Percentiles rank a stretch among this genome's conserved stretches.
Conservation (phyloP, 345 rosid genomes). For the Hibiscus trionum region DNA sequence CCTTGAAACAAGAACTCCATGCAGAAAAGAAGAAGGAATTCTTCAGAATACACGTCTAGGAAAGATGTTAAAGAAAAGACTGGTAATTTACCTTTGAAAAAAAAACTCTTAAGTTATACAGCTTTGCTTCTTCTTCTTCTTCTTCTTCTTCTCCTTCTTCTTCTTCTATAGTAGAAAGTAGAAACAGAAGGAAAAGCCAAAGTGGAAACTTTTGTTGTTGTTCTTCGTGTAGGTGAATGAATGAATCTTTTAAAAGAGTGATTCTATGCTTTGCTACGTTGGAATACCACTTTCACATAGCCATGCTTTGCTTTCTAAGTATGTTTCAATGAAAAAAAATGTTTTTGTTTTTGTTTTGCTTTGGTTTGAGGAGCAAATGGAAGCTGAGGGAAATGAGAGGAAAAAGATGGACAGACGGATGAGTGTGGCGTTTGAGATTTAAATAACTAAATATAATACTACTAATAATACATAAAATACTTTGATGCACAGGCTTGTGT, state of each 20-base stretch:
- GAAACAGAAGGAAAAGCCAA: background rate
- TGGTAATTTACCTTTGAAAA: background rate
- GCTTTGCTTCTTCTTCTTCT: background rate
- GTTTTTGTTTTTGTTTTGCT: background rate
- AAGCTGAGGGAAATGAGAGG: background rate
- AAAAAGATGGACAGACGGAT: background rate
- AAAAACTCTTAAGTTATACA: background rate
- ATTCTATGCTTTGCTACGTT: conserved; percentile 26
- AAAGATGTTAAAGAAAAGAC: background rate
- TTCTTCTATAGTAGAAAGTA: background rate
- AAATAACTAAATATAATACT: background rate
- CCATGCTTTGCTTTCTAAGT: conserved; percentile 3
- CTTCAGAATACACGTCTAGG: background rate
- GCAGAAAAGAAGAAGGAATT: background rate
- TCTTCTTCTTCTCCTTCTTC: background rate
- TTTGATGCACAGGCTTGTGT: too few relatives aligned
- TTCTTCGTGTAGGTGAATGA: background rate
- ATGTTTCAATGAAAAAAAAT: background rate
- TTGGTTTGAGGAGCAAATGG: background rate
- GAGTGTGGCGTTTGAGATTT: background rate
- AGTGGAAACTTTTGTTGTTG: background rate
- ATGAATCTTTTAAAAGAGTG: background rate
- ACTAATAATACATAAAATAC: too few relatives aligned
- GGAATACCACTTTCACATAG: conserved; percentile 34
- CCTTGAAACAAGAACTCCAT: background rate